Evolutionary conservation across 2,329 filamentous ascomycete genomes (phyloP), one percentile per base, ranked within the genome.

Genomic region (Epicoccum sorghinum): DNA sequence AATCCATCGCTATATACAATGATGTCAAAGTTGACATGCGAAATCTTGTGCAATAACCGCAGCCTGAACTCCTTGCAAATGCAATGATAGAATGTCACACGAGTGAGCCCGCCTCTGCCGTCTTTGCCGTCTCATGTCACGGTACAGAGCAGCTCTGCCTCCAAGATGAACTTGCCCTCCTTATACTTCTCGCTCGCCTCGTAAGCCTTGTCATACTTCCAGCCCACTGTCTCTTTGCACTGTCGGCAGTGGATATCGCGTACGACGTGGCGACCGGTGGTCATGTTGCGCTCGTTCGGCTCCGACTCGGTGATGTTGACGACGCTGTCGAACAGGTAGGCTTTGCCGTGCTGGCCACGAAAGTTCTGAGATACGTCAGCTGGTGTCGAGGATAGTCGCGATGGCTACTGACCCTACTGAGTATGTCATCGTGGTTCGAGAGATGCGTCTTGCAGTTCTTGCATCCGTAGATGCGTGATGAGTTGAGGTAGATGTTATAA

Each of bases 191-290:
- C 93, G 61, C 83, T 88, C 30, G 81, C 77, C 79, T 99, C 95
- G 74, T 90, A 98, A 1, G 95, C 95, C 79, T 96, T 96, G 77
- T 99, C 95, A 75, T 99, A 99, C 76, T 96, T 98, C 95, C 95
- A 99, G 32, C 95, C 95, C 47, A 99, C 95, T 27, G 89, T 89
- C 75, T 93, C 89, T 72, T 89, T 89, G 83, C 95, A 99, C 76
- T 96, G 90, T 54, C 89, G 85, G 80, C 95, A 99, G 54, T 82
- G 82, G 68, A 99, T 97, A 74, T 99, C 95, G 54, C 95, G 88
- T 42, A 99, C 95, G 52, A 98, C 83, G 77, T 99, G 95, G 49
- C 90, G 86, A 47, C 95, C 95, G 0, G 95, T 99, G 12, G 95
- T 99, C 95, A 99, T 99, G 79, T 89, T 96, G 62, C 95, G 91